Base-by-base conservation (phyloP, 2,329 filamentous ascomycete genomes). In the Alternaria dauci region DNA sequence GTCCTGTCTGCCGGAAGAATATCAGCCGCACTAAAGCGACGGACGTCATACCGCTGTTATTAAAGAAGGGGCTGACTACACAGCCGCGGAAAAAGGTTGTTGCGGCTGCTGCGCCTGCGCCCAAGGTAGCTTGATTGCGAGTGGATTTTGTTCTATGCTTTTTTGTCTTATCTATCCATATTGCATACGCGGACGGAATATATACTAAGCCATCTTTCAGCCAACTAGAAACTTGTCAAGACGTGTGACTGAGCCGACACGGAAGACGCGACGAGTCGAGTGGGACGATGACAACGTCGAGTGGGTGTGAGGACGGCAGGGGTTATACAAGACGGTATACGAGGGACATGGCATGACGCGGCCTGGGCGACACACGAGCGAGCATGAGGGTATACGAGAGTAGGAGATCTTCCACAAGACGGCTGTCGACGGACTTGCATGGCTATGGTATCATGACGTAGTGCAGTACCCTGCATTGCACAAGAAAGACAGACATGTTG, bases 1-100 rank as follows among this genome's bases (percentile, higher is more conserved):
- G 83, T 64, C 83, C 83, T 8, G 80, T 83, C 8, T 83, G 82
- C 64, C 74, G 83, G 41, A 83, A 83, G 63, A 69, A 72, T 41
- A 77, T 83, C 59, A 78, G 71, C 42, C 75, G 79, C 46, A 76
- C 68, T 44, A 82, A 76, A 62, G 67, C 70, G 16, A 66, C 68
- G n/a, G 80, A 82, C 56, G 77, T 81, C 41, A 79, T 83, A 20
- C 78, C 80, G 4, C 59, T 78, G 3, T 66, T 81, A 9, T 70
- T 83, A 61, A 82, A 75, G 69, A 80, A 78, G 62, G 76, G 75
- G 0, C 52, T 76, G 20, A 65, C 71, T 2, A 77, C 76, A 7
- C 77, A 79, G 57, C 76, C 76, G 0, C 61, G 73, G 47, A 74
- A 73, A 55, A 74, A 71, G 47, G 50, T 48, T 3, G 52, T 55